Base-by-base conservation (phyloP, 257 asterid genomes). In the Buddleja alternifolia region DNA sequence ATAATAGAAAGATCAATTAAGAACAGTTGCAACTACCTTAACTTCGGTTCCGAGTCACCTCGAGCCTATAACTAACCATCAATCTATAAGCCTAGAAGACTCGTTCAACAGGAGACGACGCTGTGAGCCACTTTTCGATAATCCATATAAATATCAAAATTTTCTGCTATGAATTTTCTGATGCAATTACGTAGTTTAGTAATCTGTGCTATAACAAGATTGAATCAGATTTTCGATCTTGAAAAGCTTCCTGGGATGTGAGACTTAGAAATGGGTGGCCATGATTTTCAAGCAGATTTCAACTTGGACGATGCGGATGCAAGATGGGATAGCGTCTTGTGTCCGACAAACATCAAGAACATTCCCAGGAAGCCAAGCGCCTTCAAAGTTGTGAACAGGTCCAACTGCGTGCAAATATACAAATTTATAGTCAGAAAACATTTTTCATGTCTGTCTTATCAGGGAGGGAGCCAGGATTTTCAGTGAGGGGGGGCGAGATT, bases 281-380 rank as follows among this genome's bases (percentile, higher is more conserved):
- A 5, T 0, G 9, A 64, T 19, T 17, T 44, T 82, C 70, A 88
- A 36, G 93, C 73, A 9, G 93, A 78, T 81, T 89, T 89, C 82
- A 84, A 73, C 82, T 86, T 86, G 21, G 94, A 56, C 0, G 91
- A 79, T 11, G 84, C 19, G 40, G 85, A 79, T 4, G 93, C 94
- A 8, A 77, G 84, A 75, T 86, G 84, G 3, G 96, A 83, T 24
- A 86, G 94, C 14, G 88, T 84, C 76, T 75, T 84, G 73, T 89
- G 96, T 46, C 96, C 96, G 3, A 81, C 86, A 60, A 86, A 76
- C 80, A 84, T 66, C 85, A 84, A 86, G 80, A 86, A 84, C 46
- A 81, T 69, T 51, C 89, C 94, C 75, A 89, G 63, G 40, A 89
- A 41, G 55, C 94, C 88, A 48, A 89, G 94, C 51, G 73, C 86